Evolutionary conservation across 495 filamentous ascomycete species (phyloP), one percentile per base, ranked within the genome.

Genomic region (Rhypophila decipiens): DNA sequence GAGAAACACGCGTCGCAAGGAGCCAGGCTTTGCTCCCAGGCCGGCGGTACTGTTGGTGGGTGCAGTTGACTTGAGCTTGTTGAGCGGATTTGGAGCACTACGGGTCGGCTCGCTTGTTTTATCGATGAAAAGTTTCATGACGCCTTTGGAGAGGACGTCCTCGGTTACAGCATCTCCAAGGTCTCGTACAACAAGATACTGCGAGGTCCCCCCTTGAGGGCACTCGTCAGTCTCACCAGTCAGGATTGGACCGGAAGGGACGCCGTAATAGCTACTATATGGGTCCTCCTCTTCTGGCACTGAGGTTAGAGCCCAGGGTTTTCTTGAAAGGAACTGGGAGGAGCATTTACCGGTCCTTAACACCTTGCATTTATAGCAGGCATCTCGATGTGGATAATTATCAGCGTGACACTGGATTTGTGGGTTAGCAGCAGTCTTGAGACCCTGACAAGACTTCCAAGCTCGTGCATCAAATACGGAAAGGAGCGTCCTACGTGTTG

Each of bases 171-270:
- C 79, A 5, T 77, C 60, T 34, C 89, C 84, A n/a, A 96, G 69
- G 13, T 80, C 79, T 37, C 87, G 79, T 24, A 96, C 71, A 3
- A 96, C 75, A 13, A 95, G 69, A 49, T 90, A 90, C 42, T 93
- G 88, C 2, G 87, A 91, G 1, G 87, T 80, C 4, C 77, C 76
- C 39, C 79, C 77, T 36, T 91, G 83, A 4, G 84, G 77, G 7
- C 85, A 84, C 37, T 81, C 86, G 64, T 95, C 90, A 35, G 86
- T 88, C 56, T 90, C 85, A 18, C 89, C 89, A 44, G 75, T 86
- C 48, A 84, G 55, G 42, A 59, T 53, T 2, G 51, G 55, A 4
- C 55, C 60, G 2, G 21, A n/a, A n/a, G 49, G 53, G n/a, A 23
- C 2, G 21, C 19, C 42, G n/a, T 53, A 51, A 17, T 59, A 53